Conservation (phyloP, 164 flowering plant genomes). For the Vitis amurensis region DNA sequence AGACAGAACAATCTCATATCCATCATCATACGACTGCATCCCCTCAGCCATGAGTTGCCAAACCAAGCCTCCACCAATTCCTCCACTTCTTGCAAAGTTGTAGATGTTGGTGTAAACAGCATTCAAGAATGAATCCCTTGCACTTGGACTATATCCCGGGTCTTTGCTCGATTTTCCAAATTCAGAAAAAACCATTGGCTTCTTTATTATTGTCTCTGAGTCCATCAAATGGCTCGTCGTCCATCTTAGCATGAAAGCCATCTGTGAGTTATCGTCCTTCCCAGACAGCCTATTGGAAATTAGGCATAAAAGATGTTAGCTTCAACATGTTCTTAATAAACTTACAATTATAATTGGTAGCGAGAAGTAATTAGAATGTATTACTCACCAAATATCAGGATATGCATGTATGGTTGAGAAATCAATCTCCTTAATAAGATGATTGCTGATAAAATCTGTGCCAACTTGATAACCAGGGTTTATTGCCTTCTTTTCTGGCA, state of each 20-base stretch:
- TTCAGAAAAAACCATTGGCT: conserved; percentile 20
- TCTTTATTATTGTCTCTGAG: conserved; percentile 14
- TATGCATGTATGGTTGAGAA: conserved; percentile 44
- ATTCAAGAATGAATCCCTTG: conserved; percentile 14
- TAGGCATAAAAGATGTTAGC: too few relatives aligned
- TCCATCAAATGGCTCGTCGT: conserved; percentile 15
- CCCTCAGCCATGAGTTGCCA: conserved; percentile 27
- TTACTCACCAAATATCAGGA: conserved; percentile 40
- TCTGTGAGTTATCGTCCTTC: conserved; percentile 12
- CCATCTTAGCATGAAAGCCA: conserved; percentile 20
- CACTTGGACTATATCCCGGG: conserved; percentile 14
- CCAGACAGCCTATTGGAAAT: conserved; percentile 21
- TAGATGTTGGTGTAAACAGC: conserved; percentile 9
- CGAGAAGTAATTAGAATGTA: too few relatives aligned
- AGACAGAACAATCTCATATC: conserved; percentile 21
- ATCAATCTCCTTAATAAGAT: conserved; percentile 39
- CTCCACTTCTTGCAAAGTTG: conserved; percentile 14
- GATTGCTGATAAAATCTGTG: conserved; percentile 44
- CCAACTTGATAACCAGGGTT: conserved; percentile 47
- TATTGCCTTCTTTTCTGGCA: conserved; percentile 31
- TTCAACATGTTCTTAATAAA: too few relatives aligned
- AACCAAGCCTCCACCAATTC: conserved; percentile 20
- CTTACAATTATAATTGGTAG: too few relatives aligned
- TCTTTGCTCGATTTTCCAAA: conserved; percentile 22
- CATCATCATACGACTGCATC: conserved; percentile 25